A percentile compares a stretch with the other conserved stretches of the same genome.
phyloP scores from a whole-genome alignment of 140 eudicot genomes.

The Cichorium intybus region DNA sequence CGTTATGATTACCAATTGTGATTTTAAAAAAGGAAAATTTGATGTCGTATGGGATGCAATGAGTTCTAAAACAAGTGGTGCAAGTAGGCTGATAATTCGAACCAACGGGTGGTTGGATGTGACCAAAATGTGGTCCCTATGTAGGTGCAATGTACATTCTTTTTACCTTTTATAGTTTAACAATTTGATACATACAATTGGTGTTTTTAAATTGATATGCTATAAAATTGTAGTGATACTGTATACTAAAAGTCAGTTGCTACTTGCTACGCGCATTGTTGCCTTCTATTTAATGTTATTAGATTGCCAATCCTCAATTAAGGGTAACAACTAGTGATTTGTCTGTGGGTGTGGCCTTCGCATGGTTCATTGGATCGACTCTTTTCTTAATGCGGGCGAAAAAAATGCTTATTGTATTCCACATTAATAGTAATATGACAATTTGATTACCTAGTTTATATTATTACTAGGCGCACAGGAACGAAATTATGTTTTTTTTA shows the following conservation, averaged over 20 bases:
- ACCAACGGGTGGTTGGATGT: slow-evolving; percentile 10
- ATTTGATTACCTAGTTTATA: too few relatives aligned
- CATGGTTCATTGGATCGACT: too few relatives aligned
- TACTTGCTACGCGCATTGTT: background rate
- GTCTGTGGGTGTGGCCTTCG: too few relatives aligned
- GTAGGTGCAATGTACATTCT: slow-evolving; percentile 14
- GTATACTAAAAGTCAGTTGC: background rate
- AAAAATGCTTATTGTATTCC: too few relatives aligned
- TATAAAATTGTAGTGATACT: background rate
- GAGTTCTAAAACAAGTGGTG: slow-evolving; percentile 26
- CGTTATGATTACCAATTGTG: background rate
- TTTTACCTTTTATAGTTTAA: background rate
- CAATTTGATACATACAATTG: background rate
- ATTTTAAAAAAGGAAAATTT: background rate
- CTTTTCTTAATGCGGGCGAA: too few relatives aligned
- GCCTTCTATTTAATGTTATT: background rate
- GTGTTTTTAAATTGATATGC: background rate
- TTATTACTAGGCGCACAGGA: too few relatives aligned
- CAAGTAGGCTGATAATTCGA: slow-evolving; percentile 2
- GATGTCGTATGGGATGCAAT: slow-evolving; percentile 19
- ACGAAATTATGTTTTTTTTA: too few relatives aligned
- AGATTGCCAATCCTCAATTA: too few relatives aligned
- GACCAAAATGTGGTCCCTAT: slow-evolving; percentile 10
- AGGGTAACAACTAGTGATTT: background rate
- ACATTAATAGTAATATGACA: too few relatives aligned